Evolutionary conservation across 306 rosid species (phyloP).

Genomic region (Acacia melanoxylon): DNA sequence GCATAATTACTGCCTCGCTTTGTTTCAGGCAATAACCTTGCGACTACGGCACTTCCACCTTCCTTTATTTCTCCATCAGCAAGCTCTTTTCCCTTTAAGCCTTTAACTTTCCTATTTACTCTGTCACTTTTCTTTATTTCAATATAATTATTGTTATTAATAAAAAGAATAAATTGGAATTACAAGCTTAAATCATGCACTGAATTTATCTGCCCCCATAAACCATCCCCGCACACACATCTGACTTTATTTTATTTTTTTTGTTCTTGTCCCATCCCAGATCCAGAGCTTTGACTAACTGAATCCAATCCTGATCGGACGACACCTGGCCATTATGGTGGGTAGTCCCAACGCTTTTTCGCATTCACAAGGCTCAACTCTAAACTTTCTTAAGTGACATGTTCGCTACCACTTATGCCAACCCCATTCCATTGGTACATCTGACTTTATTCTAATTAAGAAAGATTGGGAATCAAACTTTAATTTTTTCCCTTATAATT

Average conservation of each 20-base stretch:
- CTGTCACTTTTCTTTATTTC: background rate
- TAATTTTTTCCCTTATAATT: background rate
- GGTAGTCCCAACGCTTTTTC: no score
- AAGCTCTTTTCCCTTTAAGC: background rate
- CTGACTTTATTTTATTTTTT: no score
- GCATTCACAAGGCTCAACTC: no score
- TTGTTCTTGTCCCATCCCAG: no score
- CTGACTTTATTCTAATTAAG: no score
- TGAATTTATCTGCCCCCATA: background rate
- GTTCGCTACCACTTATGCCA: no score
- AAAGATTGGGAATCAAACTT: background rate
- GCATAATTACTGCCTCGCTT: background rate
- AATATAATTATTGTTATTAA: background rate
- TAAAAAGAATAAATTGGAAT: background rate
- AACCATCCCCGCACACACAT: background rate
- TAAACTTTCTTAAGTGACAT: no score
- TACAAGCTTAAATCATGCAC: background rate
- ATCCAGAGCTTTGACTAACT: no score
- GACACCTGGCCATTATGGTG: no score
- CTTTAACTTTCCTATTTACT: background rate
- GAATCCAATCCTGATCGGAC: no score
- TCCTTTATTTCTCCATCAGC: background rate
- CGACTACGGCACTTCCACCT: constrained; percentile 25
- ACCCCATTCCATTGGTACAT: no score
- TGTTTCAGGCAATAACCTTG: background rate